A percentile compares a stretch with the other conserved stretches of the same genome.
phyloP scores from a whole-genome alignment of 2,329 filamentous ascomycete species.

The Aspergillus spinulosporus region DNA sequence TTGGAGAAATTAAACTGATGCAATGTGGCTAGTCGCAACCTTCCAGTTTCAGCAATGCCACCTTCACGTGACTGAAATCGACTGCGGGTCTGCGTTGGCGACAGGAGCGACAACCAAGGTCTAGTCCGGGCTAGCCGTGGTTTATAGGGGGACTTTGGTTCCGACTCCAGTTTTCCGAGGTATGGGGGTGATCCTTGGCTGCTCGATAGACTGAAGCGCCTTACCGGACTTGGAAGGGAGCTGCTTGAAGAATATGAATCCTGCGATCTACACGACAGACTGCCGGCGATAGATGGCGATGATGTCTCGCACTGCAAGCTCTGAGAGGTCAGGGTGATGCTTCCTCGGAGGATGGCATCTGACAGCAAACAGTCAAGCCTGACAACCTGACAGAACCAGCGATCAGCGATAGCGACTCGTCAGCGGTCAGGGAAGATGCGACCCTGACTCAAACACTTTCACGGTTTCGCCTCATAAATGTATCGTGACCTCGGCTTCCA shows the following conservation, averaged over 20 bases:
- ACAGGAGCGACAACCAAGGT: not conserved
- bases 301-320: not conserved
- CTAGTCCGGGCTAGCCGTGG: not conserved
- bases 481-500: not conserved
- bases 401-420: not conserved
- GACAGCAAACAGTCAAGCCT: not conserved
- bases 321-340: slow-evolving; percentile 13
- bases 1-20: not conserved
- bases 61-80: slow-evolving; percentile 22
- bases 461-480: not conserved
- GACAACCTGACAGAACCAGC: not conserved
- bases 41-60: not conserved
- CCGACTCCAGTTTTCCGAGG: not conserved
- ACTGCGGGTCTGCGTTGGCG: slow-evolving; percentile 24
- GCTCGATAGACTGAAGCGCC: not conserved
- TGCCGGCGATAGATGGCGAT: not conserved
- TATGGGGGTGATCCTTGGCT: not conserved
- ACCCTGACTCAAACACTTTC: not conserved
- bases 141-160: not conserved
- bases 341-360: slow-evolving; percentile 12
- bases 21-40: not conserved
- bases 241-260: slow-evolving; percentile 3
- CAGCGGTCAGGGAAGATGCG: not conserved
- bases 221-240: not conserved
- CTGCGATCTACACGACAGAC: not conserved